Percentiles rank a stretch among this genome's conserved stretches.
Conservation (phyloP, 2,329 filamentous ascomycete species). For the Trichoderma oligosporum region DNA sequence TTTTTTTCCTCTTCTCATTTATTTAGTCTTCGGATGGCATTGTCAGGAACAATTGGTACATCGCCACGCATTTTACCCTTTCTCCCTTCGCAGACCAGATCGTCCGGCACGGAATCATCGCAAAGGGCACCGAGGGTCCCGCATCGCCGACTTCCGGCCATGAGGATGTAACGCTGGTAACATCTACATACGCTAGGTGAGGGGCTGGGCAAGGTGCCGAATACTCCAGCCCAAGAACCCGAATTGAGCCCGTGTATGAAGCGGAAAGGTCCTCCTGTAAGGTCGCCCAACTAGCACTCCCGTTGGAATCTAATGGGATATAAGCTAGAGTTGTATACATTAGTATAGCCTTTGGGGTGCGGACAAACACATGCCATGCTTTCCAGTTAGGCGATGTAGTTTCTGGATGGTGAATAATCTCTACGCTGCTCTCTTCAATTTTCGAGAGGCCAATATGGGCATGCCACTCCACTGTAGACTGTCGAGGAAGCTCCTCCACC, state of each 20-base stretch:
- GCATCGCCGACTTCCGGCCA: slow-evolving; percentile 21
- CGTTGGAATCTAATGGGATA: not conserved
- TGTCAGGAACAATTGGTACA: slow-evolving; percentile 28
- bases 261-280: slow-evolving; percentile 23
- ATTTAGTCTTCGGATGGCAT: not conserved
- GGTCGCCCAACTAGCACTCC: not conserved
- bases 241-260: slow-evolving; percentile 27
- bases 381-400: slow-evolving; percentile 27
- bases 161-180: slow-evolving; percentile 20
- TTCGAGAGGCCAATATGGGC: slow-evolving; percentile 56
- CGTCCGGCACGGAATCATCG: slow-evolving; percentile 37
- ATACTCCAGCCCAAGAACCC: slow-evolving; percentile 21
- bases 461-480: slow-evolving; percentile 79
- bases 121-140: slow-evolving; percentile 19
- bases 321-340: slow-evolving; percentile 33
- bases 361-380: slow-evolving; percentile 31
- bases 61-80: slow-evolving; percentile 33
- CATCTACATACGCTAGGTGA: slow-evolving; percentile 34
- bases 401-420: slow-evolving; percentile 25
- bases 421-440: slow-evolving; percentile 29
- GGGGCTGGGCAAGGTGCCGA: slow-evolving; percentile 21
- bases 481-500: slow-evolving; percentile 71
- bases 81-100: slow-evolving; percentile 34
- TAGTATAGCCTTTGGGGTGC: slow-evolving; percentile 22
- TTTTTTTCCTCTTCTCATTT: not conserved